Evolutionary conservation across 2,329 filamentous ascomycete species (phyloP), one percentile per base, ranked within the genome.

Genomic region (Fusarium lyarnte): DNA sequence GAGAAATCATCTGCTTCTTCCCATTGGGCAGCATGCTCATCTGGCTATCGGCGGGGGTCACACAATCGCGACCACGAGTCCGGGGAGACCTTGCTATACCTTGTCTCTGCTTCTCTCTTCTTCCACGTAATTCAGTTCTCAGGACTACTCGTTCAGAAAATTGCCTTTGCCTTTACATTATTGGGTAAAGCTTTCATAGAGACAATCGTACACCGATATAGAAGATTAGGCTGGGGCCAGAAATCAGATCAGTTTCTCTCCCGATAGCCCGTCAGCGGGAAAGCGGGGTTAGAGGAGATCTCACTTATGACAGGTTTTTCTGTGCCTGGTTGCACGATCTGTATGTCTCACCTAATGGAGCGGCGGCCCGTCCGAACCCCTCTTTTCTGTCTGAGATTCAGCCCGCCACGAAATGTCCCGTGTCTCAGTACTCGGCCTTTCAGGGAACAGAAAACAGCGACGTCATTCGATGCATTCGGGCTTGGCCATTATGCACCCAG

Each of bases 121-220:
- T 2, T 5, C 8, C 8, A 9, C 5, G 3, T n/a, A 16, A 3
- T 7, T 3, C 5, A 23, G 14, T 4, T 13, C 5, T 8, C 4
- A 9, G 2, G 3, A 13, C 9, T 2, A 1, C 0, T 9, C 5
- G 2, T 12, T 2, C 1, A 11, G 4, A 11, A 8, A 3, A 12
- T 4, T n/a, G 10, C 29, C 6, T 6, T 1, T 3, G 0, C 1
- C 8, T 4, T 11, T 2, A 47, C 2, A 11, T 8, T 29, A n/a
- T n/a, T 4, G 1, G 11, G 1, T 0, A n/a, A 29, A 17, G 3
- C 3, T 19, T 3, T 5, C 6, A 3, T 13, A 5, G 8, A 3
- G 8, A 3, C 8, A 17, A 12, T 8, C 2, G 0, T 13, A 21
- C 17, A 3, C 3, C 6, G 23, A n/a, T 1, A n/a, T 2, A 4